Evolutionary conservation across 2,329 filamentous ascomycete genomes (phyloP).

Genomic region (Fusarium sp.): DNA sequence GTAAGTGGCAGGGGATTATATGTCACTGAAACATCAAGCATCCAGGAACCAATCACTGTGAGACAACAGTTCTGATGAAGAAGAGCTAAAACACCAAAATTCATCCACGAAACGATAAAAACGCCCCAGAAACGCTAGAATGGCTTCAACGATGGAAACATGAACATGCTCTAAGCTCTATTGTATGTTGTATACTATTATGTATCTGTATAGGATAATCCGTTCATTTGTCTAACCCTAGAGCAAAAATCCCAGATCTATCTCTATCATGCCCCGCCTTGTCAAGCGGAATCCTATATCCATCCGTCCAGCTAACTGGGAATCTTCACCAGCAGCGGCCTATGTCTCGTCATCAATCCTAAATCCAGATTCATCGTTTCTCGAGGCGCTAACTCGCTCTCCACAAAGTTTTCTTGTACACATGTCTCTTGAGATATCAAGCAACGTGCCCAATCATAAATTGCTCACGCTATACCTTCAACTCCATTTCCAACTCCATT

Average conservation of each 20-base stretch:
- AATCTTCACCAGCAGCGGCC: slow-evolving; percentile 34
- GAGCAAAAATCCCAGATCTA: slow-evolving; percentile 39
- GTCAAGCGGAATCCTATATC: slow-evolving; percentile 31
- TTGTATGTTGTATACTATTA: slow-evolving; percentile 35
- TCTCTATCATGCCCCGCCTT: slow-evolving; percentile 36
- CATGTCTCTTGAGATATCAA: slow-evolving; percentile 40
- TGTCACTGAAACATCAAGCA: slow-evolving; percentile 20
- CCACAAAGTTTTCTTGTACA: slow-evolving; percentile 38
- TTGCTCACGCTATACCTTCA: slow-evolving; percentile 17
- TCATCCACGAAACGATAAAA: not conserved
- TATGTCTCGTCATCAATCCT: slow-evolving; percentile 41
- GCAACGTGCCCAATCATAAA: slow-evolving; percentile 32
- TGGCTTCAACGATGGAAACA: not conserved
- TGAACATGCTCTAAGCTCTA: slow-evolving; percentile 23
- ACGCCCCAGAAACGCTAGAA: not conserved
- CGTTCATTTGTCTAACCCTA: slow-evolving; percentile 44
- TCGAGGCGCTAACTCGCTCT: slow-evolving; percentile 30
- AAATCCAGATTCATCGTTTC: slow-evolving; percentile 38
- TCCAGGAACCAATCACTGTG: not conserved
- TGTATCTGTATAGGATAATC: slow-evolving; percentile 35
- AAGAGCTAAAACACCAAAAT: not conserved
- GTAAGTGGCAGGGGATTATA: slow-evolving; percentile 21
- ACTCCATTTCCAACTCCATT: slow-evolving; percentile 31
- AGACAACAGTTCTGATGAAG: not conserved
- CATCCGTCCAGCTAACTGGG: slow-evolving; percentile 35